Evolutionary conservation across 208 protist species (phyloP).

Genomic region (Leptomonas seymouri): DNA sequence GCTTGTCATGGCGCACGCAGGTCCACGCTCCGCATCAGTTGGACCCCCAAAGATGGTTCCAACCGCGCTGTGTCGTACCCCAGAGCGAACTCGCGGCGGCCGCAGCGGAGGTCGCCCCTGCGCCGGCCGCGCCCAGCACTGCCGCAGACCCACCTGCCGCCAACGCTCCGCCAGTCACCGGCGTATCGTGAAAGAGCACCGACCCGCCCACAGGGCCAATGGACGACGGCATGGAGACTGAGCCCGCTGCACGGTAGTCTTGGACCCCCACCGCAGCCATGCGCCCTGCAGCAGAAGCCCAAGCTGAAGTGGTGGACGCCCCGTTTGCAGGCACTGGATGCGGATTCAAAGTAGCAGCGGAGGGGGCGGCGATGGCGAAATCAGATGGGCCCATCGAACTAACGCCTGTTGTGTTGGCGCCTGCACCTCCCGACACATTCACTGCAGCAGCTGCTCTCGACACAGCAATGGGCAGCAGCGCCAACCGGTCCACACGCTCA

Average conservation of each 20-base stretch:
- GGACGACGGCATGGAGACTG: not conserved
- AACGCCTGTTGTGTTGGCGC: not conserved
- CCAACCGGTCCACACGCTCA: constrained; percentile 17
- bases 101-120: constrained; percentile 16
- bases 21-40: constrained; percentile 7
- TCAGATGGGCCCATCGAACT: no score
- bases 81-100: constrained; percentile 33
- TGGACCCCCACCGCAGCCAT: not conserved
- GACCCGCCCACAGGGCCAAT: not conserved
- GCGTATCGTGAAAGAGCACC: not conserved
- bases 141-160: not conserved
- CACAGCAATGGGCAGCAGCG: constrained; percentile 19
- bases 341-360: not conserved
- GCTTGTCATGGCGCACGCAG: no score
- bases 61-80: constrained; percentile 39
- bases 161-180: not conserved
- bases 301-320: no score
- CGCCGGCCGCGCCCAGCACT: constrained; percentile 4
- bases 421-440: not conserved
- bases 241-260: not conserved
- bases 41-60: constrained; percentile 36
- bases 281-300: not conserved
- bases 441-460: constrained; percentile 1
- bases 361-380: constrained; percentile 3
- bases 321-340: no score